These are phyloP conservation scores for Calocybe gambosa DNA, from an alignment of 1,284 basidiomycete species.

Conservation along the genomic window DNA sequence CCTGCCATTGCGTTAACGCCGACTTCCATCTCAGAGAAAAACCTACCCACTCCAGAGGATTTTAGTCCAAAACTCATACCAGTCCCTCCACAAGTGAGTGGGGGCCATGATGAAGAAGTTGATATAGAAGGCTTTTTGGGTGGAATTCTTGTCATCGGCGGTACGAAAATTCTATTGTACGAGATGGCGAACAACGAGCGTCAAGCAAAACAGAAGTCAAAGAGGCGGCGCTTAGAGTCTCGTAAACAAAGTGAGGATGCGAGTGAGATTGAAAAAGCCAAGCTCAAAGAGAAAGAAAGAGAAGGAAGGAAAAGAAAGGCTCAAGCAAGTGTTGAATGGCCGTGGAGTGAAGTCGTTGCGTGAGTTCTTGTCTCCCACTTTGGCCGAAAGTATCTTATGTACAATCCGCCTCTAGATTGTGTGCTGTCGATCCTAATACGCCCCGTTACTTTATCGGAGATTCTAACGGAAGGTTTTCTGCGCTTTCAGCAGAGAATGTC, in stretches of 20 bases:
- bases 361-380: conserved; percentile 26
- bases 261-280: conserved; percentile 45
- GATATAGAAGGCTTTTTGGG: conserved; percentile 37
- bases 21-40: conserved; percentile 33
- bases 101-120: conserved; percentile 24
- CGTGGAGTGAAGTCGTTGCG: conserved; percentile 63
- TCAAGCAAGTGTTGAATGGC: conserved; percentile 56
- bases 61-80: conserved; percentile 39
- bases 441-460: conserved; percentile 69
- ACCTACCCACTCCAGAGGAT: conserved; percentile 35
- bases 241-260: conserved; percentile 40
- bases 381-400: not conserved
- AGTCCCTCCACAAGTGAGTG: conserved; percentile 25
- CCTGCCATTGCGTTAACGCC: conserved; percentile 44
- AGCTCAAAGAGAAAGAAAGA: conserved; percentile 52
- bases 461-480: conserved; percentile 64
- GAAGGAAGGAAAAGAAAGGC: conserved; percentile 49
- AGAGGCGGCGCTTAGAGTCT: conserved; percentile 43
- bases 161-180: conserved; percentile 54
- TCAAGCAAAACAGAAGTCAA: conserved; percentile 48
- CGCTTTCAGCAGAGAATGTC: conserved; percentile 52
- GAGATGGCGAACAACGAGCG: conserved; percentile 42
- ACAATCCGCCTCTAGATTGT: conserved; percentile 35
- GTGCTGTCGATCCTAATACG: conserved; percentile 36
- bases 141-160: conserved; percentile 68